Evolutionary conservation across 2,329 filamentous ascomycete genomes (phyloP).

Genomic region (Ploettnerulaceae sp.): DNA sequence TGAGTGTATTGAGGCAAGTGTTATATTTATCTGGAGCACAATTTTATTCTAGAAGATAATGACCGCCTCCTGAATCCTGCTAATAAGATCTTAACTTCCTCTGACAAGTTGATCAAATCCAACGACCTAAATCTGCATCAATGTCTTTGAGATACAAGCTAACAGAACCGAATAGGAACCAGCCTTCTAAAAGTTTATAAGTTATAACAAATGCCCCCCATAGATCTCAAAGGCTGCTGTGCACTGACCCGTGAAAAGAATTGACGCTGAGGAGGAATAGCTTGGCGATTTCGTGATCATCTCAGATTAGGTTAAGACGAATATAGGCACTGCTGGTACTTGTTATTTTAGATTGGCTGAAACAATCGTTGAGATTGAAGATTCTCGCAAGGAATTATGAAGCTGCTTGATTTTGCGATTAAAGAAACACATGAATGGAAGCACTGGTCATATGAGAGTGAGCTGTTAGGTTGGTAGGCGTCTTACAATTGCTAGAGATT

Average conservation of each 20-base stretch:
- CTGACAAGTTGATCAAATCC: background rate
- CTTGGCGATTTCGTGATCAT: slow-evolving; percentile 31
- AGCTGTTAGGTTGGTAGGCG: background rate
- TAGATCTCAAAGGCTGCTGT: slow-evolving; percentile 38
- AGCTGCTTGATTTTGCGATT: slow-evolving; percentile 2
- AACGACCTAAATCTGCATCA: background rate
- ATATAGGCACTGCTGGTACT: slow-evolving; percentile 27
- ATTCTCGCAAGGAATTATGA: slow-evolving; percentile 8
- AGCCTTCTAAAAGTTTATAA: too few species aligned
- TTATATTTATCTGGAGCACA: background rate
- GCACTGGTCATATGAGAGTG: background rate
- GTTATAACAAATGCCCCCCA: slow-evolving; percentile 34
- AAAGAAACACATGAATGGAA: background rate
- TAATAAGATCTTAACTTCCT: background rate
- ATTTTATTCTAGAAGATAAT: background rate
- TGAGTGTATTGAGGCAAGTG: slow-evolving; percentile 1
- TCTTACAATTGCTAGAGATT: too few species aligned
- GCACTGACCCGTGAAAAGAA: slow-evolving; percentile 34
- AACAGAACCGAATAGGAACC: slow-evolving; percentile 4
- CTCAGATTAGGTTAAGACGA: slow-evolving; percentile 31
- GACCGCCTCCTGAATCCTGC: background rate
- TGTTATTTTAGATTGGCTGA: slow-evolving; percentile 18
- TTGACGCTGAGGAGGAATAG: slow-evolving; percentile 35
- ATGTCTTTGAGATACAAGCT: background rate
- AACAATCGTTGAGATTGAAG: slow-evolving; percentile 9